These are phyloP conservation scores for Colletotrichum lini DNA, from an alignment of 2,329 filamentous ascomycete genomes.

Conservation along the genomic window DNA sequence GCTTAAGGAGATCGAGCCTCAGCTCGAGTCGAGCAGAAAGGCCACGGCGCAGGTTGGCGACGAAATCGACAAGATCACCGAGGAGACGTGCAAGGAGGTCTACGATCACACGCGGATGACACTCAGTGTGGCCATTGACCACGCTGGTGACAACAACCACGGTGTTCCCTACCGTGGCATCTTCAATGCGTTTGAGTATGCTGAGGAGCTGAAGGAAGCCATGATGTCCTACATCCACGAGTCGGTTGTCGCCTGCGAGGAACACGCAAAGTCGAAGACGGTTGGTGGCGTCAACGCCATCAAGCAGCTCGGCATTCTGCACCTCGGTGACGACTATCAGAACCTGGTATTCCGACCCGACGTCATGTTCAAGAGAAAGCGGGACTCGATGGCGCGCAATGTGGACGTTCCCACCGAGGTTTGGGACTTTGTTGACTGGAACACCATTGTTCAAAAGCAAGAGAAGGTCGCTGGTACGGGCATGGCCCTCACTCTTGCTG, in stretches of 20 bases:
- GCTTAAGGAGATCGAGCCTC: constrained; percentile 85
- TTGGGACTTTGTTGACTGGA: constrained; percentile 93
- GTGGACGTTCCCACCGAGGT: constrained; percentile 90
- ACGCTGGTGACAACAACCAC: constrained; percentile 82
- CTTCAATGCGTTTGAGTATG: constrained; percentile 89
- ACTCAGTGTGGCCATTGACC: constrained; percentile 81
- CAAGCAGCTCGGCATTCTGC: constrained; percentile 88
- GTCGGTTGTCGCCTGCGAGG: constrained; percentile 85
- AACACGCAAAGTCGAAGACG: constrained; percentile 84
- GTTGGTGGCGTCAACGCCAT: constrained; percentile 87
- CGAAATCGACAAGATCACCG: constrained; percentile 84
- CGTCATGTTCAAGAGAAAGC: constrained; percentile 90
- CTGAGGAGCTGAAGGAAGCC: constrained; percentile 90
- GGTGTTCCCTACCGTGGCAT: constrained; percentile 90
- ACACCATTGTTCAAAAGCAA: constrained; percentile 86
- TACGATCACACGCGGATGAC: constrained; percentile 86
- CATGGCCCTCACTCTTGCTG: constrained; percentile 93
- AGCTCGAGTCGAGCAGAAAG: constrained; percentile 86
- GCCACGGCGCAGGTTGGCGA: constrained; percentile 85
- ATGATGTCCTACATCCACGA: constrained; percentile 91
- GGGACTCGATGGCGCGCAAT: constrained; percentile 85
- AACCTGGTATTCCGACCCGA: constrained; percentile 91
- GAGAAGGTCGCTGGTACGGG: constrained; percentile 96
- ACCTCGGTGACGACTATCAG: constrained; percentile 89
- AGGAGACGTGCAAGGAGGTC: constrained; percentile 86